Percentiles rank a stretch among this genome's conserved stretches.
Conservation (phyloP, 2,329 filamentous ascomycete genomes). For the Thermoascus crustaceus region DNA sequence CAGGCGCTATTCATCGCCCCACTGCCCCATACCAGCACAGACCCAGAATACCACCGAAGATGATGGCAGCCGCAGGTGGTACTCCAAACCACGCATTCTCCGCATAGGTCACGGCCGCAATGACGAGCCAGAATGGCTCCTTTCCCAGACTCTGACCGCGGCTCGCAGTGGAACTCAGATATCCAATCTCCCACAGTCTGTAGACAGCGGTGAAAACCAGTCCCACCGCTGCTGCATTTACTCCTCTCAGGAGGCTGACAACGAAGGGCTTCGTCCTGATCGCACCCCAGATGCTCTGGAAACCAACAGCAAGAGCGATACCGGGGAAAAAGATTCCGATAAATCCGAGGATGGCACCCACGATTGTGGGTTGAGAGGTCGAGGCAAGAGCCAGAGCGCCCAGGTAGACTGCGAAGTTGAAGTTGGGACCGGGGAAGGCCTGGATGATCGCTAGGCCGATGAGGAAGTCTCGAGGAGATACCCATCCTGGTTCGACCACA, state of each 20-base stretch:
- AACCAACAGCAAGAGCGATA: conserved; percentile 23
- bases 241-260: conserved; percentile 43
- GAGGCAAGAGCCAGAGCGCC: conserved; percentile 42
- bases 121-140: conserved; percentile 58
- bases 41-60: conserved; percentile 41
- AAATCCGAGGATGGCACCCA: conserved; percentile 46
- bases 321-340: conserved; percentile 37
- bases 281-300: conserved; percentile 47
- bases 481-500: conserved; percentile 62
- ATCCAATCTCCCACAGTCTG: conserved; percentile 55
- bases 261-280: conserved; percentile 42
- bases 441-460: conserved; percentile 65
- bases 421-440: conserved; percentile 55
- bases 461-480: conserved; percentile 61
- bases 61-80: conserved; percentile 36
- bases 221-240: conserved; percentile 55
- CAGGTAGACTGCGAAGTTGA: conserved; percentile 49
- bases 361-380: conserved; percentile 21
- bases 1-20: not conserved
- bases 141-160: conserved; percentile 46
- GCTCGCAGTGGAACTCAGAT: conserved; percentile 42
- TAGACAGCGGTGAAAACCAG: conserved; percentile 59
- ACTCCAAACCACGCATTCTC: conserved; percentile 43
- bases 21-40: conserved; percentile 42
- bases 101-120: conserved; percentile 45